Conservation (phyloP, 1,284 basidiomycete species). For the Phylloboletellus chloephorus region DNA sequence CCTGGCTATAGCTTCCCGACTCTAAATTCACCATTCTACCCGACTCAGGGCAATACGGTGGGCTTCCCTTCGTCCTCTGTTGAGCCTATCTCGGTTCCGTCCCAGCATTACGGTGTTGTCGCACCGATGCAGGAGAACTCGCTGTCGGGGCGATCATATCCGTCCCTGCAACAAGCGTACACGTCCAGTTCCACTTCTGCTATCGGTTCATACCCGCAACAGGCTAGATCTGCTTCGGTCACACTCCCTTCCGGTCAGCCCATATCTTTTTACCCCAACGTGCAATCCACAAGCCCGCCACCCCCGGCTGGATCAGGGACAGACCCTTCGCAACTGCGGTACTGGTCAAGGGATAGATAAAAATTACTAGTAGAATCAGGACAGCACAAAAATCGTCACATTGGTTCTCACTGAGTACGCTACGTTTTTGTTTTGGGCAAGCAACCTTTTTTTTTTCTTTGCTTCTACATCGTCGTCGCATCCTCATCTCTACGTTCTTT, state of each 20-base stretch:
- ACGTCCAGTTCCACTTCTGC: slow-evolving; percentile 14
- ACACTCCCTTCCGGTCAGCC: slow-evolving; percentile 16
- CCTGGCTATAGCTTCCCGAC: slow-evolving; percentile 32
- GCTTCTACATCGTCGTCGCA: slow-evolving; percentile 8
- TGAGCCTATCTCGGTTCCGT: slow-evolving; percentile 27
- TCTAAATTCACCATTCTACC: slow-evolving; percentile 43
- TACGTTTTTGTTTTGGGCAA: slow-evolving; percentile 1
- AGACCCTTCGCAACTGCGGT: slow-evolving; percentile 27
- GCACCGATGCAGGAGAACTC: slow-evolving; percentile 18
- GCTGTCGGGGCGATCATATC: slow-evolving; percentile 23
- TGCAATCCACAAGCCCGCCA: slow-evolving; percentile 16
- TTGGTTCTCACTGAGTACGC: slow-evolving; percentile 9
- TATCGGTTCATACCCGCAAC: slow-evolving; percentile 22
- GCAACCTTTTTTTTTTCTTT: not conserved
- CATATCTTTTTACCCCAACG: slow-evolving; percentile 19
- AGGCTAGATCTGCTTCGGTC: slow-evolving; percentile 14
- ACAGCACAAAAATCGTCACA: slow-evolving; percentile 6
- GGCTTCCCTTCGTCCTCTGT: slow-evolving; percentile 24
- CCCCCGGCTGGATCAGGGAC: slow-evolving; percentile 27
- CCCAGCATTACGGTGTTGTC: slow-evolving; percentile 26
- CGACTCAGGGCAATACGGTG: slow-evolving; percentile 28
- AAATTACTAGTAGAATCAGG: slow-evolving; percentile 10
- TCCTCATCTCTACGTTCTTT: slow-evolving; percentile 12
- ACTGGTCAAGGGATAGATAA: slow-evolving; percentile 28
- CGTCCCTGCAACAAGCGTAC: slow-evolving; percentile 28